Evolutionary conservation across 208 protist genomes (phyloP).

Genomic region (Acanthamoeba lenticulata): DNA sequence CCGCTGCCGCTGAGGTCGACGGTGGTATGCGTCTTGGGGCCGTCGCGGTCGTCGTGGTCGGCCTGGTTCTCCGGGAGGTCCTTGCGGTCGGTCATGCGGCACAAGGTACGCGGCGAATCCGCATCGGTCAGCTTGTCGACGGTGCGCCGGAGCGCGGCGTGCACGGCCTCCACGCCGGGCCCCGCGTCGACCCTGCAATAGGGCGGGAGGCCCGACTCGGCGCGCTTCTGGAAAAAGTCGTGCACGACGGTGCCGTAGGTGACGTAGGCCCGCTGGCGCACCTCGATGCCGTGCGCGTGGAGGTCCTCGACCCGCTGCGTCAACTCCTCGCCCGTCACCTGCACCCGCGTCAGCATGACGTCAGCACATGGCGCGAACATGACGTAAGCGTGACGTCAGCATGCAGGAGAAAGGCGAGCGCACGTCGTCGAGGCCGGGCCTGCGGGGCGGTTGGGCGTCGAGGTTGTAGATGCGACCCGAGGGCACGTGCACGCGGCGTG

Average conservation of each 20-base stretch:
- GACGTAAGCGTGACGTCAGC: neutral
- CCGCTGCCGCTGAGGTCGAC: no score
- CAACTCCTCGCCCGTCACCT: slow-evolving; percentile 1
- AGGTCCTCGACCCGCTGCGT: neutral
- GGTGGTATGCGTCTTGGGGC: neutral
- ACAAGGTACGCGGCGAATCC: neutral
- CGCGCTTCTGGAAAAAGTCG: neutral
- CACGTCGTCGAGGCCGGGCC: neutral
- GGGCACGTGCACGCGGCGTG: neutral
- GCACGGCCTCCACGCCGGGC: neutral
- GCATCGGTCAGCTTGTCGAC: neutral
- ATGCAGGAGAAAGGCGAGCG: neutral
- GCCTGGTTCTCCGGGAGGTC: neutral
- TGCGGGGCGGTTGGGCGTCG: neutral
- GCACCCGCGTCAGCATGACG: neutral
- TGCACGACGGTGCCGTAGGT: neutral
- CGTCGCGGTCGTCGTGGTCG: neutral
- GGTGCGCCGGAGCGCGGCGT: neutral
- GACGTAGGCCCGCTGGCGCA: neutral
- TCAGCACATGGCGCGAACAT: neutral
- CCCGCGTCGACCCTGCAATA: neutral
- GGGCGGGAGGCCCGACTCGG: neutral
- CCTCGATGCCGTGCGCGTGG: neutral
- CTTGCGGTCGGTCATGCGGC: neutral
- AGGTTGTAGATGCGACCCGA: slow-evolving; percentile 29